Conservation (phyloP, 805 yeast species). For the Starmerella gropengiesseri region DNA sequence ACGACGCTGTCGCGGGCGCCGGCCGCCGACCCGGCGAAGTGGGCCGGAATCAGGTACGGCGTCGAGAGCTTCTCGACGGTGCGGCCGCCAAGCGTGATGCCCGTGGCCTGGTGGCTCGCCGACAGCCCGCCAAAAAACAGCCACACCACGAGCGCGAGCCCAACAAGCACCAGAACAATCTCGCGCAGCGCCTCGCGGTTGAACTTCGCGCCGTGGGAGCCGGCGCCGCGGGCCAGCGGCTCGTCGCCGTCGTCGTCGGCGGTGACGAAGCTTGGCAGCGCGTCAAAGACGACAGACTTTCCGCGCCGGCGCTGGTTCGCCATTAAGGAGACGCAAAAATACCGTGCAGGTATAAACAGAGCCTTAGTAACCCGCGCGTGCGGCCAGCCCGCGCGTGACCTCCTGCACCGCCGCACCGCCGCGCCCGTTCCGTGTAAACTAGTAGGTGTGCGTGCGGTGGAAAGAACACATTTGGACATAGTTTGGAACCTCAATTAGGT, state of each 20-base stretch:
- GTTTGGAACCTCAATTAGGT: too few species aligned
- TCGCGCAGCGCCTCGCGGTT: slow-evolving; percentile 23
- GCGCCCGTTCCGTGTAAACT: too few species aligned
- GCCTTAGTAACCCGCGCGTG: not conserved
- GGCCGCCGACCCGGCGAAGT: slow-evolving; percentile 15
- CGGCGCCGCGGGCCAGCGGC: slow-evolving; percentile 5
- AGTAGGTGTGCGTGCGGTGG: too few species aligned
- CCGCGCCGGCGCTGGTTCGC: slow-evolving; percentile 22
- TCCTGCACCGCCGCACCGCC: not conserved
- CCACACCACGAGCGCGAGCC: slow-evolving; percentile 24
- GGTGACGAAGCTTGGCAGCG: slow-evolving; percentile 22
- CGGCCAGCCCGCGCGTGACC: slow-evolving; percentile 4
- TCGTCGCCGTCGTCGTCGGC: slow-evolving; percentile 19
- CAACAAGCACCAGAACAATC: slow-evolving; percentile 22
- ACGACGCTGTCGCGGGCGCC: slow-evolving; percentile 24
- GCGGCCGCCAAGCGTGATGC: slow-evolving; percentile 10
- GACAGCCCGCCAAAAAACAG: slow-evolving; percentile 23
- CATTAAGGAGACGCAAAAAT: slow-evolving; percentile 3
- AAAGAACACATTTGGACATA: too few species aligned
- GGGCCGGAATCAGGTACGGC: slow-evolving; percentile 25
- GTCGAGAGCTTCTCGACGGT: slow-evolving; percentile 14
- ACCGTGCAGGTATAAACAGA: not conserved
- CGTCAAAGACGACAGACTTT: slow-evolving; percentile 21
- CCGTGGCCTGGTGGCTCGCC: not conserved
- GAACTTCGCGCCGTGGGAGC: slow-evolving; percentile 11